Conservation (phyloP, 169 alveolate species). For the Amoebophrya sp. region DNA sequence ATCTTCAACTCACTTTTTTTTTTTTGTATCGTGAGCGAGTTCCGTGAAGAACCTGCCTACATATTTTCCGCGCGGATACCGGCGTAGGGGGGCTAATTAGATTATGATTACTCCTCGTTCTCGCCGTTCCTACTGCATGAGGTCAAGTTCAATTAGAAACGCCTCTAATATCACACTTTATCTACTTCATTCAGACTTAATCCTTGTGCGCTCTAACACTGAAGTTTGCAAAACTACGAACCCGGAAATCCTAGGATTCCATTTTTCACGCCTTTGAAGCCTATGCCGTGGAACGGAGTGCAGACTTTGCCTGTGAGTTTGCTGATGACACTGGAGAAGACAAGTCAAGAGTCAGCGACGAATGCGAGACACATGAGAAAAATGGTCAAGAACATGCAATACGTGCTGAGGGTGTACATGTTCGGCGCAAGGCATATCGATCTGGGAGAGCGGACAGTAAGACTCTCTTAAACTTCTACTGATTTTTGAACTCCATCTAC, state of each 20-base stretch:
- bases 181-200: too few species aligned
- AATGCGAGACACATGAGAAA: not conserved
- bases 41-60: too few species aligned
- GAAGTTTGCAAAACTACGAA: not conserved
- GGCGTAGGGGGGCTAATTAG: too few species aligned
- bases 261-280: not conserved
- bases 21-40: too few species aligned
- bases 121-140: too few species aligned
- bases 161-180: too few species aligned
- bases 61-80: too few species aligned
- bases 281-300: constrained; percentile 21
- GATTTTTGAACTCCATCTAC: too few species aligned
- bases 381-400: not conserved
- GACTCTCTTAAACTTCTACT: not conserved
- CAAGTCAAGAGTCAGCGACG: not conserved
- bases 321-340: constrained; percentile 14
- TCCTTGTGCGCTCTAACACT: too few species aligned
- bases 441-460: not conserved
- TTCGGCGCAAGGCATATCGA: not conserved
- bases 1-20: too few species aligned
- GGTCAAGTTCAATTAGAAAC: too few species aligned
- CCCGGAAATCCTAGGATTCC: not conserved
- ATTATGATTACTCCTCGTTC: too few species aligned
- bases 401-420: not conserved
- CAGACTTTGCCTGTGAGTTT: not conserved